A percentile compares a stretch with the other conserved stretches of the same genome.
Evolutionary conservation across 805 yeast genomes (phyloP).

Genomic region (Candida awuae): DNA sequence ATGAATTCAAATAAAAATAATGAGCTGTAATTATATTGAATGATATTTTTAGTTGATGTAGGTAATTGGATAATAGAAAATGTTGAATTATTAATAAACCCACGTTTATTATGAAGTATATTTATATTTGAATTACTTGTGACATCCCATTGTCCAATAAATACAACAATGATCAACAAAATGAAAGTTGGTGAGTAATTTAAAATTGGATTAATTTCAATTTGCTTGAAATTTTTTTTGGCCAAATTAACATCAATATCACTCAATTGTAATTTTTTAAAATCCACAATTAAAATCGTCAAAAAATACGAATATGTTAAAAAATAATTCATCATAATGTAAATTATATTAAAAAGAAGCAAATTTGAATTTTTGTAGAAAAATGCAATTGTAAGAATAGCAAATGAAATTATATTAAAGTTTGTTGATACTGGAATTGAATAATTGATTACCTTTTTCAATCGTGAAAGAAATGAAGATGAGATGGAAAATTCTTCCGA

Average conservation of each 20-base stretch:
- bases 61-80: conserved; percentile 3
- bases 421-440: conserved; percentile 6
- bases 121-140: conserved; percentile 8
- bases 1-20: conserved; percentile 50
- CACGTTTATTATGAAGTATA: conserved; percentile 24
- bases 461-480: conserved; percentile 27
- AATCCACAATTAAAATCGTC: conserved; percentile 60
- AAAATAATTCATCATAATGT: conserved; percentile 49
- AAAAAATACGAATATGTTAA: conserved; percentile 58
- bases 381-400: neutral
- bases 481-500: conserved; percentile 38
- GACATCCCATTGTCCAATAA: neutral
- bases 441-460: conserved; percentile 4
- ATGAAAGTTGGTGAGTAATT: neutral
- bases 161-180: neutral
- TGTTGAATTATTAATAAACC: conserved; percentile 23
- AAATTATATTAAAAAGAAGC: conserved; percentile 38
- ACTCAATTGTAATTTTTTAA: conserved; percentile 38
- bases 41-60: neutral
- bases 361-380: conserved; percentile 27
- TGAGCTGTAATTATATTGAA: conserved; percentile 13
- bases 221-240: neutral
- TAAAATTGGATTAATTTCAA: neutral
- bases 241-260: neutral
- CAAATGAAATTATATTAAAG: neutral